phyloP scores from a whole-genome alignment of 768 basidiomycete species.

The Suillus subaureus region DNA sequence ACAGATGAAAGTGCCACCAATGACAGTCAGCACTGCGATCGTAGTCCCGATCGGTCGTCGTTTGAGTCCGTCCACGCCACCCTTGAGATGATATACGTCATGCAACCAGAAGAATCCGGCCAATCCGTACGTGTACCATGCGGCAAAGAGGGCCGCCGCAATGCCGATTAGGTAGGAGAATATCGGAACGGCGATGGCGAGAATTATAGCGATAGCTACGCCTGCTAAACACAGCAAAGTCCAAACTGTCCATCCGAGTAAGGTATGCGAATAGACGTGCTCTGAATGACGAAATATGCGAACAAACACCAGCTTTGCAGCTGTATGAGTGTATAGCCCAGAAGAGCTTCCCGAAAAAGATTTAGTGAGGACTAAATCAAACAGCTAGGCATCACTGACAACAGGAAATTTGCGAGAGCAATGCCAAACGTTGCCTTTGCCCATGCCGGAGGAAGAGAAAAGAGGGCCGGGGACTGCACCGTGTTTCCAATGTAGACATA shows the following conservation, averaged over 20 bases:
- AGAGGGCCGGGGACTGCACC: conserved; percentile 46
- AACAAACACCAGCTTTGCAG: conserved; percentile 56
- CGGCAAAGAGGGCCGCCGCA: conserved; percentile 53
- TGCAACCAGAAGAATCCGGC: conserved; percentile 58
- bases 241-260: conserved; percentile 54
- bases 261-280: conserved; percentile 53
- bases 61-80: conserved; percentile 36
- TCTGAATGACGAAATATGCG: conserved; percentile 49
- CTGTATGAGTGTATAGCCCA: conserved; percentile 51
- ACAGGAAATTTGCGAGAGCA: conserved; percentile 52
- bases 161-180: conserved; percentile 58
- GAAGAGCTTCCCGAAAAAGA: conserved; percentile 37
- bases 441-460: conserved; percentile 52
- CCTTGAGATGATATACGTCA: conserved; percentile 46
- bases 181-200: conserved; percentile 55
- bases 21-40: conserved; percentile 45
- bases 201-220: conserved; percentile 43
- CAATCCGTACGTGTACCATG: conserved; percentile 59
- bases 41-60: conserved; percentile 35
- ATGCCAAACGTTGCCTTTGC: conserved; percentile 52
- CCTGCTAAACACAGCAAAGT: conserved; percentile 39
- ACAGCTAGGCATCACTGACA: conserved; percentile 33
- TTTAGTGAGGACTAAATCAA: background rate
- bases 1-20: conserved; percentile 54
- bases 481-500: conserved; percentile 52